Base-by-base conservation (phyloP, 768 basidiomycete genomes). In the Tulasnella sp. region DNA sequence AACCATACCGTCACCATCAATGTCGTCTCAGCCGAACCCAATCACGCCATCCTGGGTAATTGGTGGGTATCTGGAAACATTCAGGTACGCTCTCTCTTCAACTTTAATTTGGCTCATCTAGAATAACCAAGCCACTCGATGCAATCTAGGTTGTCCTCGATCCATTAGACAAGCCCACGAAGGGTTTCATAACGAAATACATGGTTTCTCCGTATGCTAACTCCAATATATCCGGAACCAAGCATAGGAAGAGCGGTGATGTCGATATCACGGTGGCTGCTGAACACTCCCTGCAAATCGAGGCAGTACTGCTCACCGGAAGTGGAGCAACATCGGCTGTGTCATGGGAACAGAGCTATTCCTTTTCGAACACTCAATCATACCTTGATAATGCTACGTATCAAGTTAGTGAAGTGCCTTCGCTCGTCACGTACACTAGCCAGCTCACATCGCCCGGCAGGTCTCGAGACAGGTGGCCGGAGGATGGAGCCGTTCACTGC, bases 1-100 rank as follows among this genome's bases (percentile, higher is more conserved):
- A 85, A 90, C 29, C 94, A 94, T 83, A 90, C 86, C 70, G 87
- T 94, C 81, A 88, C 90, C 74, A 86, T 95, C 61, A 90, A 95
- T 81, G 90, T 94, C 61, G 88, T 86, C 29, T 93, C 93, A 5
- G 90, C 90, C 23, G 91, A 94, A 82, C 81, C 83, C 9, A 86
- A 91, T 81, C 91, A 91, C 78, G 84, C 86, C n/a, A 89, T 91
- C 81, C 87, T 91, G 73, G 86, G 88, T 79, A 93, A 93, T 82
- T 94, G 93, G 93, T 82, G 76, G 75, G 72, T 69, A 23, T 75
- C 79, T 5, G 93, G 87, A 15, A 82, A 85, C 51, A 83, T 94
- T 7, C 92, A 94, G 82, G 79, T 82, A 40, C 11, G 78, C 18
- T n/a, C 23, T 35, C 18, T n/a, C 23, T 35, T 37, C 15, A 16